Evolutionary conservation across 805 yeast species (phyloP), one percentile per base, ranked within the genome.

Genomic region (Kuraishia molischiana): DNA sequence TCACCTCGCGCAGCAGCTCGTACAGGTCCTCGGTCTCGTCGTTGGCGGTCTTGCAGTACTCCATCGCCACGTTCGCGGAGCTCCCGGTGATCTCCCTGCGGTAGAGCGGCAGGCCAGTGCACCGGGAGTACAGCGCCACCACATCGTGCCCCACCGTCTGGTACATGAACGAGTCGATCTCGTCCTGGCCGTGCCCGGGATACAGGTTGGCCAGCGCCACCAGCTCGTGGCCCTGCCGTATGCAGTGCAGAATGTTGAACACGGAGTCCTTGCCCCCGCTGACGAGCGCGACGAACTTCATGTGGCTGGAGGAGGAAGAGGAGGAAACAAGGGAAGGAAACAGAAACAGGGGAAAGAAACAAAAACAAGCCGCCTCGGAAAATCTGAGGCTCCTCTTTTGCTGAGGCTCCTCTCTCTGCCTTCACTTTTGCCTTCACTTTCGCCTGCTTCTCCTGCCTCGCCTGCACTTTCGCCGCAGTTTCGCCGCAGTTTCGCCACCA

Each of bases 181-280:
- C 98, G 38, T 59, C 62, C 46, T 77, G 80, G 18, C 42, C 51
- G 24, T 54, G 58, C 1, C 68, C 67, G 1, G 96, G 96, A 49
- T 77, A 75, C 43, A 92, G 58, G 50, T 92, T 92, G 0, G 87
- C 97, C 34, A 90, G 58, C 1, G 95, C 96, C 1, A 74, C 74
- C 4, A 92, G 62, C 48, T 85, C 84, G 60, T 92, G 98, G 11
- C 94, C 95, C 37, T 83, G 76, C 3, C 72, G 68, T n/a, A 84
- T 54, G 51, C 97, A 86, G 53, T 92, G 95, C 29, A 86, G 61
- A 13, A 90, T 77, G 53, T 89, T 92, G 57, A 72, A 92, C 61
- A 89, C 86, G 6, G 97, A 89, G 56, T 92, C 98, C 52, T 92
- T 92, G 0, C 98, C 98, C 4, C 98, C 98, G 1, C 95, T 85